These are phyloP conservation scores for Trichoderma orchidacearum DNA, from an alignment of 495 filamentous ascomycete species.

Conservation along the genomic window DNA sequence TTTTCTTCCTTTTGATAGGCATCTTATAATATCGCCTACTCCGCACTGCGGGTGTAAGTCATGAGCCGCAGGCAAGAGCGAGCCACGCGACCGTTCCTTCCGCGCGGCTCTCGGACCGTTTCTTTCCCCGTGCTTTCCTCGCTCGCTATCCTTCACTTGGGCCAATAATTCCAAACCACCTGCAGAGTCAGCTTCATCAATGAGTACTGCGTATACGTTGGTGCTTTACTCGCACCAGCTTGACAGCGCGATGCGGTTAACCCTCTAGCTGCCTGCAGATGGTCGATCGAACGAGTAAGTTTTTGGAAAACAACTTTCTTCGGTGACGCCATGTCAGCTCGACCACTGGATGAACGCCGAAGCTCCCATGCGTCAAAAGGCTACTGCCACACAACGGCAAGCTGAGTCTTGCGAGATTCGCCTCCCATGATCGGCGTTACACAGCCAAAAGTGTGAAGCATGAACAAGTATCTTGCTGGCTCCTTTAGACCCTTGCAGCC, in stretches of 20 bases:
- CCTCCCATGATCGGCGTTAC: background rate
- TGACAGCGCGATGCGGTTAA: no score
- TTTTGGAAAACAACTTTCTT: no score
- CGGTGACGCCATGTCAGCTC: no score
- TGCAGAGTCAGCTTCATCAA: no score
- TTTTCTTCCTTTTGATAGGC: background rate
- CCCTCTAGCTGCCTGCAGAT: no score
- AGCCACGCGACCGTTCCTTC: background rate
- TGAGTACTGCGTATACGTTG: no score
- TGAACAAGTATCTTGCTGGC: background rate
- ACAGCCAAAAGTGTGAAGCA: background rate
- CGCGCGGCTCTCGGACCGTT: background rate
- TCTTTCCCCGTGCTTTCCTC: background rate
- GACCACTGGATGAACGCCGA: no score
- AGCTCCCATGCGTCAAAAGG: background rate
- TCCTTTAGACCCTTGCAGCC: background rate
- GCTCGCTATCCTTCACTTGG: no score
- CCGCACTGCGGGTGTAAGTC: background rate
- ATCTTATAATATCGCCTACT: background rate
- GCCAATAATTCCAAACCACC: no score
- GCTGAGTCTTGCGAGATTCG: background rate
- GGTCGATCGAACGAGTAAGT: no score
- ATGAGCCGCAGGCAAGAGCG: background rate
- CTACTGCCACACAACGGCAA: background rate
- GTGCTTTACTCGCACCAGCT: no score